Evolutionary conservation across 1,284 basidiomycete genomes (phyloP).

Genomic region (Ustilago trichophora): DNA sequence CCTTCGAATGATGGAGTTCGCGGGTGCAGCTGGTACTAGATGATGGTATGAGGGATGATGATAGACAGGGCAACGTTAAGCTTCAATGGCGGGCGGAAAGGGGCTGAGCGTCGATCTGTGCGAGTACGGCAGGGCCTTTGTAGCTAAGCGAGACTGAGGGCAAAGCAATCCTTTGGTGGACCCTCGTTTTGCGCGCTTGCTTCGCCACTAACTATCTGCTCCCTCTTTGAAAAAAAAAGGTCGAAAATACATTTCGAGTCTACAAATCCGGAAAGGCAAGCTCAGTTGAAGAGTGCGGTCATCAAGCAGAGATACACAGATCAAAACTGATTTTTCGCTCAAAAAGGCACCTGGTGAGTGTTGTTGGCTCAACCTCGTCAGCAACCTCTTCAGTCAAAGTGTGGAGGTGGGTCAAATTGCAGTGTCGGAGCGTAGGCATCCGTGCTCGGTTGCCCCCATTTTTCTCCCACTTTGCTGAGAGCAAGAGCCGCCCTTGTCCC

Average conservation of each 20-base stretch:
- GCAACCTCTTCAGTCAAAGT: background rate
- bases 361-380: background rate
- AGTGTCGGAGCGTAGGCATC: conserved; percentile 19
- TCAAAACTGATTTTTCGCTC: background rate
- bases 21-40: conserved; percentile 1
- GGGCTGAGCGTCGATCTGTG: conserved; percentile 29
- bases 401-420: conserved; percentile 13
- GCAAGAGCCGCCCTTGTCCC: too few relatives aligned
- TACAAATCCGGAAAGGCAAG: conserved; percentile 21
- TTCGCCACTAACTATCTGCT: conserved; percentile 2
- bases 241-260: background rate
- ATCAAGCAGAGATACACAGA: conserved; percentile 15
- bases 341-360: background rate
- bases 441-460: conserved; percentile 13
- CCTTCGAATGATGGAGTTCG: too few relatives aligned
- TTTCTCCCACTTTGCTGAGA: too few relatives aligned
- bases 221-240: background rate
- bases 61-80: background rate
- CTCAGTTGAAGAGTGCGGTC: conserved; percentile 24
- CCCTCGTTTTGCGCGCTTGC: conserved; percentile 13
- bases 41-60: conserved; percentile 5
- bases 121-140: conserved; percentile 1
- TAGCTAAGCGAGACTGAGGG: conserved; percentile 6
- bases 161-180: conserved; percentile 1
- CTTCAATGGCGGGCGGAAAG: conserved; percentile 1